Conservation (phyloP, 2,329 filamentous ascomycete genomes). For the Cladophialophora yegresii region DNA sequence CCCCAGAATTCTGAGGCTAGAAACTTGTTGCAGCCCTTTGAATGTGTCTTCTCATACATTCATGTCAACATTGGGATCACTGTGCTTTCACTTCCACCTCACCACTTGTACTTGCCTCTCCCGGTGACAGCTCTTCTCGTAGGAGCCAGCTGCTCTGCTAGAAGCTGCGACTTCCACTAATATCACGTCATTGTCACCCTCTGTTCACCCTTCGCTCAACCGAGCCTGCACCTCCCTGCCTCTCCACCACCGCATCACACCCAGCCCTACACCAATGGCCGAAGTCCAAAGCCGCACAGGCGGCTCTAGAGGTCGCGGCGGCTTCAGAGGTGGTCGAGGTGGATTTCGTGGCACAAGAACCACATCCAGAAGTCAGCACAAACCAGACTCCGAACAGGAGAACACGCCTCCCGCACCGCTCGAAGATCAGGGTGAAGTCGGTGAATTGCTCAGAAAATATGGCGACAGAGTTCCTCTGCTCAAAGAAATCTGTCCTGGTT, state of each 20-base stretch:
- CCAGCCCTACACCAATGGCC: constrained; percentile 69
- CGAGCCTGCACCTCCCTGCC: constrained; percentile 21
- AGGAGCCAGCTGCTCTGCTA: constrained; percentile 26
- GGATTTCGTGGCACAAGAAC: constrained; percentile 76
- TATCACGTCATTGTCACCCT: constrained; percentile 32
- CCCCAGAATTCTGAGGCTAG: constrained; percentile 19
- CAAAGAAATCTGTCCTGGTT: constrained; percentile 91
- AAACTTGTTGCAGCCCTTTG: constrained; percentile 18
- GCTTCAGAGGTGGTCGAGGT: constrained; percentile 59
- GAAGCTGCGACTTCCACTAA: constrained; percentile 26
- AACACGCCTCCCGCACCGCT: constrained; percentile 62
- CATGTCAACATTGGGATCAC: constrained; percentile 32
- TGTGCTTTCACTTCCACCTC: constrained; percentile 20
- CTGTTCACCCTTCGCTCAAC: constrained; percentile 9
- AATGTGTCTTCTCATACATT: constrained; percentile 20
- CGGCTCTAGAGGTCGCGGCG: constrained; percentile 54
- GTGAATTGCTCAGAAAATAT: constrained; percentile 88
- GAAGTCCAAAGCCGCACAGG: constrained; percentile 84
- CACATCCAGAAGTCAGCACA: constrained; percentile 52
- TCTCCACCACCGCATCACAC: constrained; percentile 14
- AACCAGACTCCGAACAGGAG: constrained; percentile 73
- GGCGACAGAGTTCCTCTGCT: constrained; percentile 75
- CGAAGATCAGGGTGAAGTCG: constrained; percentile 85
- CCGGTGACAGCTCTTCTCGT: constrained; percentile 20
- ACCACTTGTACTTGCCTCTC: constrained; percentile 14